Base-by-base conservation (phyloP, 176 grass and related monocot species). In the Cenchrus purpureus region DNA sequence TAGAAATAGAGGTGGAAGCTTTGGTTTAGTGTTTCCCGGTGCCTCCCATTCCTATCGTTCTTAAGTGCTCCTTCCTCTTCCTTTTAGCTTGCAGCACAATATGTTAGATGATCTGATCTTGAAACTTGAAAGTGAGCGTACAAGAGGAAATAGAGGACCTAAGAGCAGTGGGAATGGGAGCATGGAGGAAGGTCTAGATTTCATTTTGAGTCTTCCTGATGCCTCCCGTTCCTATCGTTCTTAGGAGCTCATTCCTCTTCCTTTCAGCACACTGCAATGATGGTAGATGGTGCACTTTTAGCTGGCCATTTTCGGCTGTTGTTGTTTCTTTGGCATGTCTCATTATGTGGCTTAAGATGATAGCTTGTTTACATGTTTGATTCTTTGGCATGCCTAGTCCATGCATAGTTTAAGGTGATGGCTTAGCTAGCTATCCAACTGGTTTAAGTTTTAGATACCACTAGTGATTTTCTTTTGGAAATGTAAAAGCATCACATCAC, bases 41-140 rank as follows among this genome's bases (percentile, higher is more conserved):
- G 86, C 86, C 65, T 83, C 73, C 73, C 74, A 88, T 88, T 88
- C 86, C 60, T 84, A 84, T 68, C 17, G 31, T 56, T 68, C 64
- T 81, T 81, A 25, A 67, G 63, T 11, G 0, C 64, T 68, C 64
- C 49, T 68, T 81, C 6, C 52, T 48, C 42, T 87, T 81, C 22
- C 79, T 68, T 55, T 56, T 68, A 29, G 63, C 78, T 76, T 56
- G 19, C 82, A 2, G 6, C 15, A 12, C 19, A 65, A 20, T 76
- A 37, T 50, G 37, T 40, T 40, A 40, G 37, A 37, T 37, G 37
- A 40, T 40, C 37, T 40, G 37, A 40, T 3, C 37, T 40, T 40
- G 37, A 40, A 40, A 40, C 37, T 40, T 40, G 37, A 40, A 40
- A 40, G 37, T 40, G 37, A 40, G 37, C 37, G 37, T 40, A 40